Evolutionary conservation across 2,329 filamentous ascomycete species (phyloP), one percentile per base, ranked within the genome.

Genomic region (Xylariomycetidae sp.): DNA sequence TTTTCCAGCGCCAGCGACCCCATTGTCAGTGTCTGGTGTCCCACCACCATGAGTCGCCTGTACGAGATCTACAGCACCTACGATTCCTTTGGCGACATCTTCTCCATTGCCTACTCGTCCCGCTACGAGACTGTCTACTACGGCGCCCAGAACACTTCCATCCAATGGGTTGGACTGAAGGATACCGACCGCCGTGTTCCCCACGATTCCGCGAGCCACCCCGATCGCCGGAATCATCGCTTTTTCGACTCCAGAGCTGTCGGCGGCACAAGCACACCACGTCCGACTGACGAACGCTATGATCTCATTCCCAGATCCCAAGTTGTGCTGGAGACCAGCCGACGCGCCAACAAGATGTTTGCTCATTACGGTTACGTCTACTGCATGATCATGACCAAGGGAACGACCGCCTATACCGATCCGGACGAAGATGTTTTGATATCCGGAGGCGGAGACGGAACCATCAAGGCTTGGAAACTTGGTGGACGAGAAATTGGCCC

Each of bases 291-390:
- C 38, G 68, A 77, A 29, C 65, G 70, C 26, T 76, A 72, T 61
- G 55, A 60, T 2, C 47, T 72, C 20, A 78, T 78, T 26, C 77
- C 68, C 3, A 63, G 63, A 25, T 63, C 72, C 4, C 63, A 61
- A 56, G 72, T 55, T 20, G 72, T 83, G 1, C 64, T 96, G 5
- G 87, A 94, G 54, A 88, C 95, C 38, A 82, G 86, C 50, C 76
- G 79, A 31, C 76, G 84, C 15, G 82, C 89, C 35, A 85, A 94
- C 37, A 76, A 73, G 37, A 84, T 92, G 49, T 98, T 94, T 61
- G 88, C 92, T 2, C 92, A 98, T 58, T 90, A 82, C 58, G 92
- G 93, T 27, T 96, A 95, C 56, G 80, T 98, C 0, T 95, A 95
- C 58, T 93, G 88, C 58, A 96, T 96, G 90, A 70, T 94, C 5